Conservation (phyloP, 2,329 filamentous ascomycete genomes). For the Didymosphaeria variabile region DNA sequence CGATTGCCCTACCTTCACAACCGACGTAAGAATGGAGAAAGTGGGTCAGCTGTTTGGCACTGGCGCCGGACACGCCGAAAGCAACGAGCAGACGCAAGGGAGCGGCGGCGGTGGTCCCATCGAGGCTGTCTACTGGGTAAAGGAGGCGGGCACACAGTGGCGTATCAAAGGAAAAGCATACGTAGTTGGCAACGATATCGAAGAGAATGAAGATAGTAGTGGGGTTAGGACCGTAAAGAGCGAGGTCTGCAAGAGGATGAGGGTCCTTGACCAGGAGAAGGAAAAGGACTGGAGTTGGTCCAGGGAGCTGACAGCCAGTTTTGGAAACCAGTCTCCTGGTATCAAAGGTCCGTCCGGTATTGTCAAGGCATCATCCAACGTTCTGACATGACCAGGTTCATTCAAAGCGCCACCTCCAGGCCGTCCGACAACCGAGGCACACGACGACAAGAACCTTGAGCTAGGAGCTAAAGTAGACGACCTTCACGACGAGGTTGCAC, state of each 20-base stretch:
- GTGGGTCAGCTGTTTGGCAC: slow-evolving; percentile 72
- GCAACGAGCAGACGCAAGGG: slow-evolving; percentile 55
- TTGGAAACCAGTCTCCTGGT: slow-evolving; percentile 83
- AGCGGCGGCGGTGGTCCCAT: slow-evolving; percentile 73
- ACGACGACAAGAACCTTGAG: slow-evolving; percentile 54
- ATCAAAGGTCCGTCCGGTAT: slow-evolving; percentile 69
- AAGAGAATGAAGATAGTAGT: slow-evolving; percentile 62
- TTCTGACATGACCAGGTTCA: slow-evolving; percentile 60
- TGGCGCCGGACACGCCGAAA: slow-evolving; percentile 57
- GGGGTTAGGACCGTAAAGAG: slow-evolving; percentile 67
- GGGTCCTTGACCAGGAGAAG: slow-evolving; percentile 57
- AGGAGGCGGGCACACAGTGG: slow-evolving; percentile 80
- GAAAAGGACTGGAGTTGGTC: slow-evolving; percentile 75
- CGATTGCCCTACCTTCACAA: slow-evolving; percentile 84
- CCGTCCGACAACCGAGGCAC: slow-evolving; percentile 56
- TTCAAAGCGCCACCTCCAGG: slow-evolving; percentile 66
- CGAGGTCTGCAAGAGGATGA: slow-evolving; percentile 71
- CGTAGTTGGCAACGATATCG: slow-evolving; percentile 75
- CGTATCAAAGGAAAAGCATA: slow-evolving; percentile 79
- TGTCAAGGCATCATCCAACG: background rate
- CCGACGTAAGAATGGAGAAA: slow-evolving; percentile 89
- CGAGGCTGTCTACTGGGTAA: slow-evolving; percentile 87
- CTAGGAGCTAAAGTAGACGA: slow-evolving; percentile 73
- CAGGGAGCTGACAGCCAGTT: slow-evolving; percentile 83
- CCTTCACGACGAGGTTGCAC: slow-evolving; percentile 74